Conservation (phyloP, 2,329 filamentous ascomycete species). For the Thielaviopsis punctulata region DNA sequence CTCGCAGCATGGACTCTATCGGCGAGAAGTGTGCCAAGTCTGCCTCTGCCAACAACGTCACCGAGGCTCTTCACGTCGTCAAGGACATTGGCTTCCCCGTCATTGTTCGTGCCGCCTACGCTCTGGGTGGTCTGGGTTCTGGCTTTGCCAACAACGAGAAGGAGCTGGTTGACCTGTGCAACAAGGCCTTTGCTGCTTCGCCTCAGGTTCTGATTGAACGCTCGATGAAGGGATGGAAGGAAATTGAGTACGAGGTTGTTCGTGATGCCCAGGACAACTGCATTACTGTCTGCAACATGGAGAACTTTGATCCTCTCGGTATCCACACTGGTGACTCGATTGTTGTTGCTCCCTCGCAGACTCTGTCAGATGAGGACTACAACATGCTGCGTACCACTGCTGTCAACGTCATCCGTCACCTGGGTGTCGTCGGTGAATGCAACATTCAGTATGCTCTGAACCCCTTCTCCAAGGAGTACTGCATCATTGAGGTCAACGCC, state of each 20-base stretch:
- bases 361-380: conserved; percentile 92
- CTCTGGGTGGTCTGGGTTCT: conserved; percentile 83
- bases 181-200: conserved; percentile 86
- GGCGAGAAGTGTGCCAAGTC: conserved; percentile 97
- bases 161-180: conserved; percentile 73
- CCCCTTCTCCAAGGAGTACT: conserved; percentile 88
- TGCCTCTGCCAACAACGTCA: conserved; percentile 71
- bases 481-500: conserved; percentile 98
- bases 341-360: conserved; percentile 93
- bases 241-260: conserved; percentile 97
- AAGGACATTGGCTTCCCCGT: conserved; percentile 90
- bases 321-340: conserved; percentile 98
- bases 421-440: conserved; percentile 95
- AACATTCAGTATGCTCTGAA: conserved; percentile 98
- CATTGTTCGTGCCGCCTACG: conserved; percentile 92
- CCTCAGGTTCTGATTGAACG: conserved; percentile 93
- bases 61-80: conserved; percentile 78
- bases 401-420: conserved; percentile 89
- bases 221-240: conserved; percentile 99
- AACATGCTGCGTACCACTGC: conserved; percentile 97
- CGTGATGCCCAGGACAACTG: conserved; percentile 93
- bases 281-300: conserved; percentile 99
- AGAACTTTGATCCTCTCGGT: conserved; percentile 96
- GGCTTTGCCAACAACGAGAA: conserved; percentile 82
- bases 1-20: conserved; percentile 95